Evolutionary conservation across 2,329 filamentous ascomycete species (phyloP).

Genomic region (Stagonosporopsis vannaccii): DNA sequence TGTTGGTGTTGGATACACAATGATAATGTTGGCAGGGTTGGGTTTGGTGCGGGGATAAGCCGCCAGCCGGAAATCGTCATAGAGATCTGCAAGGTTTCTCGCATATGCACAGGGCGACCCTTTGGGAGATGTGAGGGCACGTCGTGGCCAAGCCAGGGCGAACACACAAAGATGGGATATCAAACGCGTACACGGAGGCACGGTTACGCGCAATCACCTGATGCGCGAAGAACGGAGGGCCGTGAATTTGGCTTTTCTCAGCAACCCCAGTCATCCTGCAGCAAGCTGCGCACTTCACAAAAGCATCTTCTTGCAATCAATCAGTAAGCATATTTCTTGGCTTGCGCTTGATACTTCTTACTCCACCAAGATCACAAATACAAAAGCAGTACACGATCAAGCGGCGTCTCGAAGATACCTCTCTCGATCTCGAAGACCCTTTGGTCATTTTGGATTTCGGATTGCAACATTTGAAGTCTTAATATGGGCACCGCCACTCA

Average conservation of each 20-base stretch:
- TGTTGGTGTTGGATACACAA: not conserved
- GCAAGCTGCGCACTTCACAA: not conserved
- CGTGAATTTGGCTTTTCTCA: too few relatives aligned
- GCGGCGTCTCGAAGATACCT: too few relatives aligned
- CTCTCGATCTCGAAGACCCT: too few relatives aligned
- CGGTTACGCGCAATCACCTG: constrained; percentile 4
- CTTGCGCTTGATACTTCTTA: too few relatives aligned
- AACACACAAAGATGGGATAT: not conserved
- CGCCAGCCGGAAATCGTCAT: constrained; percentile 2
- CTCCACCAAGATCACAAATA: too few relatives aligned
- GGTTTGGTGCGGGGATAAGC: constrained; percentile 10
- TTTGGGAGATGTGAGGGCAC: constrained; percentile 4
- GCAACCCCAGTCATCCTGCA: not conserved
- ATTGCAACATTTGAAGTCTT: too few relatives aligned
- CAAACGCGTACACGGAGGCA: not conserved
- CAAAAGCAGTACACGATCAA: too few relatives aligned
- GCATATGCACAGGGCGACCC: constrained; percentile 12
- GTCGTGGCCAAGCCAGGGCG: constrained; percentile 1
- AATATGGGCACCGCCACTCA: too few relatives aligned
- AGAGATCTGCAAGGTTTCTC: constrained; percentile 6
- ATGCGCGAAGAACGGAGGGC: too few relatives aligned
- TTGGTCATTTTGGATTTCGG: too few relatives aligned
- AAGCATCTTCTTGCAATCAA: too few relatives aligned
- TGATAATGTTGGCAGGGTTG: not conserved
- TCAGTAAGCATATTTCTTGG: too few relatives aligned